A percentile compares a stretch with the other conserved stretches of the same genome.
Conservation (phyloP, 78 protist genomes). For the Cyanophora paradoxa region DNA sequence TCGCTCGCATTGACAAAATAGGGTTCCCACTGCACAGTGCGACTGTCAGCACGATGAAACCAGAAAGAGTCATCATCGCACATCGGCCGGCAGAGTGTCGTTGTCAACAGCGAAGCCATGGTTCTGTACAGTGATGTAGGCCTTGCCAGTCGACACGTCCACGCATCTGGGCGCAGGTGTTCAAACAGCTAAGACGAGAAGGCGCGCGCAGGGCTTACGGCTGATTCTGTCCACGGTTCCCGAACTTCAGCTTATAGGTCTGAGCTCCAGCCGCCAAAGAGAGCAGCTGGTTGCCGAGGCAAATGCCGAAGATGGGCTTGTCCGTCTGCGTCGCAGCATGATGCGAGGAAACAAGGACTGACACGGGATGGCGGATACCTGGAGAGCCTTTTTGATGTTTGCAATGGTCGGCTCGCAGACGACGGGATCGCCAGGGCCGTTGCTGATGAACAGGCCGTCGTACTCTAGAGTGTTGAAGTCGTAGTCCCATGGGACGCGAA, state of each 20-base stretch:
- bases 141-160: not conserved
- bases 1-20: conserved; percentile 88
- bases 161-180: not conserved
- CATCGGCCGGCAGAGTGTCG: conserved; percentile 62
- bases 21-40: conserved; percentile 82
- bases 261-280: conserved; percentile 80
- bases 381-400: conserved; percentile 51
- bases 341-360: not conserved
- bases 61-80: no score
- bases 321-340: not conserved
- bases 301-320: conserved; percentile 77
- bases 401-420: conserved; percentile 55
- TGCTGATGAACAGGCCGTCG: conserved; percentile 82
- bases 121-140: conserved; percentile 21
- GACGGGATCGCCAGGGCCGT: conserved; percentile 96
- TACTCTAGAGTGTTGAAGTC: conserved; percentile 48
- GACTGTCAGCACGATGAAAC: no score
- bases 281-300: conserved; percentile 90
- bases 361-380: not conserved
- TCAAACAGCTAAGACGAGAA: not conserved
- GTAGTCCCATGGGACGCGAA: conserved; percentile 80
- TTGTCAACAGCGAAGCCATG: not conserved
- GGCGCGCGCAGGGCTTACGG: conserved; percentile 42
- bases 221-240: conserved; percentile 94
- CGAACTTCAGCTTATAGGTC: conserved; percentile 77